These are phyloP conservation scores for Zizania latifolia DNA, from an alignment of 176 grass and related monocot genomes.

Conservation along the genomic window DNA sequence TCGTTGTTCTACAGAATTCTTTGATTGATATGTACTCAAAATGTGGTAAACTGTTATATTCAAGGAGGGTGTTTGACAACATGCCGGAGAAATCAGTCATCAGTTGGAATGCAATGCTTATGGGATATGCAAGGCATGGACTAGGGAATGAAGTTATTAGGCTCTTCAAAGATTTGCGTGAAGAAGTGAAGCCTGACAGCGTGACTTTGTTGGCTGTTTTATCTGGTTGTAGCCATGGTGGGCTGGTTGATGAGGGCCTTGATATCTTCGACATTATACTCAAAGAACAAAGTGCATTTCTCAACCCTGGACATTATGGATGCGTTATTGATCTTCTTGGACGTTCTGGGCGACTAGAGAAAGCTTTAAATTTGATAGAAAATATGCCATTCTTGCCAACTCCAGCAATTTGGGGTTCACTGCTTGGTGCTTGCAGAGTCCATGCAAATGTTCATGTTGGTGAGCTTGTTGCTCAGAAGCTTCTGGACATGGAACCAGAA, in stretches of 20 bases:
- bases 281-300: constrained; percentile 44
- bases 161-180: constrained; percentile 51
- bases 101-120: constrained; percentile 71
- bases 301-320: constrained; percentile 54
- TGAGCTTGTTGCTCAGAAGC: constrained; percentile 53
- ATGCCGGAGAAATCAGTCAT: constrained; percentile 62
- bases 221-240: constrained; percentile 62
- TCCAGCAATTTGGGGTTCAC: constrained; percentile 60
- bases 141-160: constrained; percentile 44
- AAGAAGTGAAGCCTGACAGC: constrained; percentile 51
- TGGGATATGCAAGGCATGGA: constrained; percentile 70
- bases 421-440: constrained; percentile 67
- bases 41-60: constrained; percentile 55
- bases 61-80: constrained; percentile 55
- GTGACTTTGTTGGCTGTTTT: constrained; percentile 61
- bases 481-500: constrained; percentile 62
- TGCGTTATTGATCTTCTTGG: constrained; percentile 80
- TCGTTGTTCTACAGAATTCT: constrained; percentile 63
- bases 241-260: constrained; percentile 60
- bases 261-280: constrained; percentile 50
- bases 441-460: constrained; percentile 53
- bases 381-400: constrained; percentile 65
- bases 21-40: constrained; percentile 83
- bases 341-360: constrained; percentile 51
- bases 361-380: constrained; percentile 47